Percentiles rank a stretch among this genome's conserved stretches.
Evolutionary conservation across 768 basidiomycete species (phyloP).

Genomic region (Thelephora aurantiotincta): DNA sequence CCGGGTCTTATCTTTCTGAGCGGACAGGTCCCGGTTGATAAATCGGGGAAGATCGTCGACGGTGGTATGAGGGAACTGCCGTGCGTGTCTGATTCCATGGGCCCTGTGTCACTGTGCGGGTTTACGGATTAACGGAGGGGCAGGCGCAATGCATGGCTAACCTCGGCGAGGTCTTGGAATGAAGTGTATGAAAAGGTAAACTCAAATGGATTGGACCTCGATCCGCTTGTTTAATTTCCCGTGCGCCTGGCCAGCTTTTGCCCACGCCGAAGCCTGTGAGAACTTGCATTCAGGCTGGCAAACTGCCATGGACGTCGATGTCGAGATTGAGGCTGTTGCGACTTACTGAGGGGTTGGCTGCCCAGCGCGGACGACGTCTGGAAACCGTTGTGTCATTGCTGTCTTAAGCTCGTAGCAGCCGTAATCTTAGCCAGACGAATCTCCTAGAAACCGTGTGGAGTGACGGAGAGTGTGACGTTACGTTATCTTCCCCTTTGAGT

Average conservation of each 20-base stretch:
- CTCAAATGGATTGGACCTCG: background rate
- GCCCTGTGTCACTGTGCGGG: too few relatives aligned
- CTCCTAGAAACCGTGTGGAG: too few relatives aligned
- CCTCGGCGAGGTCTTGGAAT: slow-evolving; percentile 40
- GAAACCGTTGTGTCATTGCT: too few relatives aligned
- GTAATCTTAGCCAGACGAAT: too few relatives aligned
- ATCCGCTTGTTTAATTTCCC: background rate
- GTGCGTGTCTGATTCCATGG: slow-evolving; percentile 17
- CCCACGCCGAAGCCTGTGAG: slow-evolving; percentile 55
- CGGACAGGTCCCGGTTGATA: slow-evolving; percentile 41
- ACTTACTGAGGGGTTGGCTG: slow-evolving; percentile 9
- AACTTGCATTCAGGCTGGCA: slow-evolving; percentile 62
- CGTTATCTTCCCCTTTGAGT: too few relatives aligned
- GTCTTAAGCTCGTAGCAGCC: too few relatives aligned
- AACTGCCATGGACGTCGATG: slow-evolving; percentile 51
- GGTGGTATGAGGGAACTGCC: slow-evolving; percentile 47
- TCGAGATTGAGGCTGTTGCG: slow-evolving; percentile 66
- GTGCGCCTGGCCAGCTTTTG: slow-evolving; percentile 21
- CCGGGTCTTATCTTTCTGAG: slow-evolving; percentile 47
- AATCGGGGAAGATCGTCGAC: slow-evolving; percentile 29
- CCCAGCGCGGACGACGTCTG: too few relatives aligned
- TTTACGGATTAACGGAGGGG: background rate
- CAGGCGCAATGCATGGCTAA: slow-evolving; percentile 46
- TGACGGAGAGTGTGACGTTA: background rate
- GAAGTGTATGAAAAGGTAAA: slow-evolving; percentile 39